Percentiles rank a stretch among this genome's conserved stretches.
Evolutionary conservation across 1,284 basidiomycete genomes (phyloP).

Genomic region (Naganishia liquefaciens): DNA sequence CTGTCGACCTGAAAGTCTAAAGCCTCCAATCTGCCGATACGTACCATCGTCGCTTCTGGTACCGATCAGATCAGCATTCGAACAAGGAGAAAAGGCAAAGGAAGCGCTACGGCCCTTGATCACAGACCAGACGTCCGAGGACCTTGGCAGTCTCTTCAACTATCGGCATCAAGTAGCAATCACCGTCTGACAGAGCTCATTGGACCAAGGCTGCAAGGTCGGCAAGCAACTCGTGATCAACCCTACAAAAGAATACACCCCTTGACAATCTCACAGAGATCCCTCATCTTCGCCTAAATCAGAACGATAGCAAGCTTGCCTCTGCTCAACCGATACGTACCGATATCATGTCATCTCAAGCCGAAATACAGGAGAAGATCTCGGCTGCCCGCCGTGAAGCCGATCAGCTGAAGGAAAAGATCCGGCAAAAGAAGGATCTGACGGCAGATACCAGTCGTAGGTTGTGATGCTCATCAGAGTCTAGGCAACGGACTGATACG

Average conservation of each 20-base stretch:
- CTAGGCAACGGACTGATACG: too few relatives aligned
- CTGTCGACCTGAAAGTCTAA: too few relatives aligned
- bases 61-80: not conserved
- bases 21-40: too few relatives aligned
- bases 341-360: constrained; percentile 57
- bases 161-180: not conserved
- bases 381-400: constrained; percentile 94
- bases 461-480: constrained; percentile 51
- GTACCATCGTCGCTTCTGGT: too few relatives aligned
- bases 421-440: constrained; percentile 88
- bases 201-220: too few relatives aligned
- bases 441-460: constrained; percentile 92
- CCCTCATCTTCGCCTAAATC: too few relatives aligned
- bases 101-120: not conserved
- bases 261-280: too few relatives aligned
- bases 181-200: not conserved
- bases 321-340: not conserved
- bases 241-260: too few relatives aligned
- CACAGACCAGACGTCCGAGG: not conserved
- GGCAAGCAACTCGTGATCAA: too few relatives aligned
- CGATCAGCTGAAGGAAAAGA: constrained; percentile 96
- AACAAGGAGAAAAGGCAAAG: not conserved
- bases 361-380: constrained; percentile 90
- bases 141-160: not conserved
- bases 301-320: too few relatives aligned